phyloP scores from a whole-genome alignment of 2,329 filamentous ascomycete species.

The Fusarium hostae region DNA sequence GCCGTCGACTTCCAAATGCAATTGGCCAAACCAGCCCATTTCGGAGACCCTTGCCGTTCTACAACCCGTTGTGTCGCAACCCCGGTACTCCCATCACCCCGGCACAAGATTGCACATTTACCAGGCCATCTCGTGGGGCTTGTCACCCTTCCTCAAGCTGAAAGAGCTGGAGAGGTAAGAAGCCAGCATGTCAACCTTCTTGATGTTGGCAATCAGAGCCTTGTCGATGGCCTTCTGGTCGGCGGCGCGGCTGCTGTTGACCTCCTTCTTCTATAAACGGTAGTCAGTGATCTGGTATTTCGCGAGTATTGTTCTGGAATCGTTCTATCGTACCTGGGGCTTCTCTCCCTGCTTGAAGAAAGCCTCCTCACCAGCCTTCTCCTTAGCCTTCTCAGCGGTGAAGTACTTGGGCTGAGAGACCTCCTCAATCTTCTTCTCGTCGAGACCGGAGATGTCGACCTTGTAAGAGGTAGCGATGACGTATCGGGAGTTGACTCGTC shows the following conservation, averaged over 20 bases:
- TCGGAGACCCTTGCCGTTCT: constrained; percentile 59
- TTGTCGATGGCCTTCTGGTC: constrained; percentile 99
- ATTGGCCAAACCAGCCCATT: constrained; percentile 69
- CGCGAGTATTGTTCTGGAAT: background rate
- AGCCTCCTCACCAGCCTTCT: constrained; percentile 97
- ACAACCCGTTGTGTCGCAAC: constrained; percentile 55
- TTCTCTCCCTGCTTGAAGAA: constrained; percentile 99
- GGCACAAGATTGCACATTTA: constrained; percentile 65
- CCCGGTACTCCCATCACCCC: constrained; percentile 45
- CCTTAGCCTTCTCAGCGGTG: constrained; percentile 91
- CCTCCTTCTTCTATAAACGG: constrained; percentile 88
- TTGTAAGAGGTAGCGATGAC: constrained; percentile 91
- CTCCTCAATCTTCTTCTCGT: constrained; percentile 89
- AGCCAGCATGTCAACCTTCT: constrained; percentile 95
- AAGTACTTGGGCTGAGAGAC: constrained; percentile 87
- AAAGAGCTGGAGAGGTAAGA: constrained; percentile 96
- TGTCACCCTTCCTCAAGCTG: constrained; percentile 99
- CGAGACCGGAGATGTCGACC: constrained; percentile 86
- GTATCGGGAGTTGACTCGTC: constrained; percentile 92
- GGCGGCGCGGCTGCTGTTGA: constrained; percentile 88
- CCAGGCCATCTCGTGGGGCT: constrained; percentile 99
- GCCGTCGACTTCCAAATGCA: constrained; percentile 74
- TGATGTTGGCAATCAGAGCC: constrained; percentile 92
- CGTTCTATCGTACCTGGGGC: constrained; percentile 77
- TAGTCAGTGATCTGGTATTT: constrained; percentile 38